phyloP scores from a whole-genome alignment of 2,329 filamentous ascomycete species.

The Fusarium phyllophilum region DNA sequence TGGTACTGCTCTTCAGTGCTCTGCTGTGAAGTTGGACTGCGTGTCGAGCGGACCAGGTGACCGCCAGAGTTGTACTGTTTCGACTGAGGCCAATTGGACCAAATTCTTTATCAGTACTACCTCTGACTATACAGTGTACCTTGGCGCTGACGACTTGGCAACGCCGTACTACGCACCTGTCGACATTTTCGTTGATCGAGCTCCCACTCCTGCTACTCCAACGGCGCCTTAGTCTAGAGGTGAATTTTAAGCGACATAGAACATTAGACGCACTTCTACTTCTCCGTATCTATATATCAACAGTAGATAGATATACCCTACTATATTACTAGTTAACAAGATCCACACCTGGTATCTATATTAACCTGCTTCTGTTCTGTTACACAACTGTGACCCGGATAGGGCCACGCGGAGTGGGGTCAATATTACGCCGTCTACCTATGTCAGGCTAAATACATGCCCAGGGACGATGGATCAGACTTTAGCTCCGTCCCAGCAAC shows the following conservation, averaged over 20 bases:
- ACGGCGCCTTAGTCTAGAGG: neutral
- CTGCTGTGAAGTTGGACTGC: neutral
- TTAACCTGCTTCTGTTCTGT: too few relatives aligned
- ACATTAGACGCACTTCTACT: fast-evolving
- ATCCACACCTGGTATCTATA: too few relatives aligned
- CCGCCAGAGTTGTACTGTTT: neutral
- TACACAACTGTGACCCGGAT: too few relatives aligned
- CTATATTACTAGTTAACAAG: too few relatives aligned
- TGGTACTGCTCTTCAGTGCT: neutral
- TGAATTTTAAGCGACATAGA: fast-evolving
- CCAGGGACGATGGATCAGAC: too few relatives aligned
- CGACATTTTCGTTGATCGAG: neutral
- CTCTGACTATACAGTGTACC: neutral
- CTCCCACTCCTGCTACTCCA: neutral
- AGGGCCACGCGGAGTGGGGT: too few relatives aligned
- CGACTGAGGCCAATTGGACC: neutral
- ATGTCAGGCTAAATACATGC: too few relatives aligned
- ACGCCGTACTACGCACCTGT: fast-evolving
- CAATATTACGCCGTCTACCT: too few relatives aligned
- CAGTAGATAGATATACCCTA: neutral
- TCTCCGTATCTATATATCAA: neutral
- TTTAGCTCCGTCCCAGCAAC: neutral
- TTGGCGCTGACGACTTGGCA: neutral
- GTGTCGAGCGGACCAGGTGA: neutral
- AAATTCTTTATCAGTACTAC: neutral